Evolutionary conservation across 176 grass and related monocot species (phyloP), one percentile per base, ranked within the genome.

Genomic region (Zizania latifolia): DNA sequence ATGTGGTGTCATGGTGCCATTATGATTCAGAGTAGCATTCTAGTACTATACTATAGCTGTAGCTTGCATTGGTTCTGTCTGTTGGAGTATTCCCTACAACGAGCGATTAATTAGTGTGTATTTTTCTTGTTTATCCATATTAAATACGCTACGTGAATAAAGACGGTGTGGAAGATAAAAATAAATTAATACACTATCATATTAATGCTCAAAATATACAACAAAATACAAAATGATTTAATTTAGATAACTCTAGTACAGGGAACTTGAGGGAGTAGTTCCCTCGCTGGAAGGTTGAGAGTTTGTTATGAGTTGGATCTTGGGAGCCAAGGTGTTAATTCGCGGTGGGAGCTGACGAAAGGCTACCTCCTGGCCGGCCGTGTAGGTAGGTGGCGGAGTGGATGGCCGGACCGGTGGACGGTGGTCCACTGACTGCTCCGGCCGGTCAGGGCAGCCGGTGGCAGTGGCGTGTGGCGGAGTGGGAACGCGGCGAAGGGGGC

Each of bases 401-500:
- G n/a, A n/a, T n/a, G 26, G 15, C 16, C 17, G 38, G n/a, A n/a
- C n/a, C n/a, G n/a, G n/a, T n/a, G 75, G 46, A 16, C 8, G 66
- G 16, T 10, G 26, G 63, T 19, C 73, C 26, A 35, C 10, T 14
- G 3, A 2, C 24, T 5, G n/a, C n/a, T n/a, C n/a, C 26, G 15
- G 15, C 69, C 16, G 45, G 16, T 69, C 40, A 50, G 7, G 48
- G 48, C 48, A 21, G 48, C 48, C 48, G n/a, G n/a, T n/a, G n/a
- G n/a, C n/a, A n/a, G n/a, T n/a, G n/a, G n/a, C n/a, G n/a, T n/a
- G n/a, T n/a, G n/a, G n/a, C n/a, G n/a, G n/a, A 1, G 19, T 80
- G 77, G 63, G 77, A 86, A 86, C 40, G 53, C 77, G 69, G 39
- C 61, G 14, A 46, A 3, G 17, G 22, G 15, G 29, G 14, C 23